Evolutionary conservation across 768 basidiomycete species (phyloP).

Genomic region (Filobasidium floriforme): DNA sequence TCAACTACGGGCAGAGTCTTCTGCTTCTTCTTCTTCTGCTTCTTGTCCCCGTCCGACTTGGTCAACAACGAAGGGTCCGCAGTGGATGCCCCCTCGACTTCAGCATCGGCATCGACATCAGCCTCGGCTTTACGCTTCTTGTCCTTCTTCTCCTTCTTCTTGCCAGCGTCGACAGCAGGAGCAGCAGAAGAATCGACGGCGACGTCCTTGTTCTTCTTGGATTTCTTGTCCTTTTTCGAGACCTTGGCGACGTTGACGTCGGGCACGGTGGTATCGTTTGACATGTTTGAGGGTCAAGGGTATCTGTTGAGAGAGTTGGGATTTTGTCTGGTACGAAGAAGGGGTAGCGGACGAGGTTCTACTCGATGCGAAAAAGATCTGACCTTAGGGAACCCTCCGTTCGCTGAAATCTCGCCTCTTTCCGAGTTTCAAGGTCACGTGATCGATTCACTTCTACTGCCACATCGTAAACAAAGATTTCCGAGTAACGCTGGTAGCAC

Average conservation of each 20-base stretch:
- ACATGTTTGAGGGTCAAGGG: no score
- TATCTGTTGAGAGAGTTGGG: no score
- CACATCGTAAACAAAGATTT: no score
- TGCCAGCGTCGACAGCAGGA: not conserved
- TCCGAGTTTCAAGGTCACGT: no score
- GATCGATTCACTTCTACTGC: no score
- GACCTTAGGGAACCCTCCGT: no score
- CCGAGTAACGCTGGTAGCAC: no score
- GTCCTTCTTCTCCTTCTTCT: conserved; percentile 11
- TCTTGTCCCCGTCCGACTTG: conserved; percentile 27
- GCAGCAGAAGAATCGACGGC: not conserved
- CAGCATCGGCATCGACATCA: conserved; percentile 17
- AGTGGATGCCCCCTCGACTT: not conserved
- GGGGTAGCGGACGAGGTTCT: no score
- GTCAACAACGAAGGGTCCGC: not conserved
- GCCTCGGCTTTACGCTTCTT: conserved; percentile 22
- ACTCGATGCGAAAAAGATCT: no score
- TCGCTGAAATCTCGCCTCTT: no score
- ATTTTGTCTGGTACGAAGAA: no score
- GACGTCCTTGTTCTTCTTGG: conserved; percentile 29
- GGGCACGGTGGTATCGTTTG: not conserved
- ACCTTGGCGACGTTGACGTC: not conserved
- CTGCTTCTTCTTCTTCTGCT: no score
- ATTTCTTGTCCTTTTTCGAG: conserved; percentile 16
- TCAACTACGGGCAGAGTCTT: conserved; percentile 12